These are phyloP conservation scores for Leptographium procerum DNA, from an alignment of 2,329 filamentous ascomycete genomes.

Conservation along the genomic window DNA sequence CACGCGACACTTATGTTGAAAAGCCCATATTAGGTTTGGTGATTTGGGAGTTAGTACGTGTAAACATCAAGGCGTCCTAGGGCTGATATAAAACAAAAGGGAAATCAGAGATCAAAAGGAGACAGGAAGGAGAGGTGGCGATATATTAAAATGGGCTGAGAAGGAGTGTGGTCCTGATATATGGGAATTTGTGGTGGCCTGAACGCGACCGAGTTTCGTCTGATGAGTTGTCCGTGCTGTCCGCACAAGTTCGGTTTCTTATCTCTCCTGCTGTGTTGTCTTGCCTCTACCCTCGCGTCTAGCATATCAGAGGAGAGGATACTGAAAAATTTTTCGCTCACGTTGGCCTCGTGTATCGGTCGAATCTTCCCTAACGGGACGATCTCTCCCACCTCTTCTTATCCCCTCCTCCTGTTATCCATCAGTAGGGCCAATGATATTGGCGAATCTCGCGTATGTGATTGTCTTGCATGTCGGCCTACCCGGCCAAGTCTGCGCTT, in stretches of 20 bases:
- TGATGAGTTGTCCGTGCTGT: background rate
- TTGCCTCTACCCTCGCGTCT: background rate
- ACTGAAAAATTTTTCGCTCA: constrained; percentile 3
- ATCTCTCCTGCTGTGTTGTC: background rate
- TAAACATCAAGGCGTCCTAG: background rate
- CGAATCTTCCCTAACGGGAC: background rate
- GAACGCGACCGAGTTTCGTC: background rate
- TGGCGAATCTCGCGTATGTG: background rate
- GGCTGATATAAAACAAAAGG: background rate
- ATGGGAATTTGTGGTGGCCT: background rate
- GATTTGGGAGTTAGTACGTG: background rate
- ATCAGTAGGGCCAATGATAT: background rate
- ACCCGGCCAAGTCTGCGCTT: background rate
- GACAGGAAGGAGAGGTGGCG: background rate
- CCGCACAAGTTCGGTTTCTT: background rate
- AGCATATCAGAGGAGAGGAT: constrained; percentile 5
- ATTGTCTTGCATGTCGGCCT: background rate
- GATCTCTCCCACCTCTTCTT: background rate
- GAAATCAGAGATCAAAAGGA: background rate
- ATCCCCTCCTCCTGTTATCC: background rate
- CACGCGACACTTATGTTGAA: background rate
- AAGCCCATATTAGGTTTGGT: background rate
- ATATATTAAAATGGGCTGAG: background rate
- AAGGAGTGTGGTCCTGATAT: background rate
- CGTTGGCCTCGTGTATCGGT: background rate